Evolutionary conservation across 768 basidiomycete genomes (phyloP).

Genomic region (Leccinum subgranulosum): DNA sequence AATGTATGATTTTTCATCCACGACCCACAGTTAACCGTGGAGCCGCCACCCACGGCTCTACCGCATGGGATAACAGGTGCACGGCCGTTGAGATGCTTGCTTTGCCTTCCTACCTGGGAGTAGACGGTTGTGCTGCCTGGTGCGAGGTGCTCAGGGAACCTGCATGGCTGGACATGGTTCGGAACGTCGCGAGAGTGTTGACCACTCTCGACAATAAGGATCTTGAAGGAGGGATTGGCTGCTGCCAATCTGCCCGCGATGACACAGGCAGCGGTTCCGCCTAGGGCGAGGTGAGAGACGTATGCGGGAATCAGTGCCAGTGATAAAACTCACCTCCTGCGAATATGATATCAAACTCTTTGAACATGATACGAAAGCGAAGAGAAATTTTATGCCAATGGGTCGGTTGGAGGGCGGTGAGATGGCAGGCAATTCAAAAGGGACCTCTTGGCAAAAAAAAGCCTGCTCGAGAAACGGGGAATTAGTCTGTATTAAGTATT

Average conservation of each 20-base stretch:
- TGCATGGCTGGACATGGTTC: slow-evolving; percentile 51
- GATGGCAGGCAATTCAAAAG: too few relatives aligned
- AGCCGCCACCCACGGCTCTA: slow-evolving; percentile 60
- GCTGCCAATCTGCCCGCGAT: slow-evolving; percentile 48
- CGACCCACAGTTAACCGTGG: slow-evolving; percentile 53
- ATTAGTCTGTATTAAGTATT: too few relatives aligned
- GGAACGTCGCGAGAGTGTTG: slow-evolving; percentile 45
- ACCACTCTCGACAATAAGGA: slow-evolving; percentile 62
- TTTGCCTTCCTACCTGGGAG: slow-evolving; percentile 37
- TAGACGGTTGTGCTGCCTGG: slow-evolving; percentile 43
- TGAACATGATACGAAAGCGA: background rate
- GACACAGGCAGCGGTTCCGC: slow-evolving; percentile 54
- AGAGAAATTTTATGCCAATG: too few relatives aligned
- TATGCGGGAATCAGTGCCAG: background rate
- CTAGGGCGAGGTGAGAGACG: slow-evolving; percentile 13
- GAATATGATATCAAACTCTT: background rate
- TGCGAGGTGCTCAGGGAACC: slow-evolving; percentile 42
- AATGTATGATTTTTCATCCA: background rate
- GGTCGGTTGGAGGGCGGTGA: too few relatives aligned
- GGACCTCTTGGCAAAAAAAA: too few relatives aligned
- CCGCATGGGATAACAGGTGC: slow-evolving; percentile 42
- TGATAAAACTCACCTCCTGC: background rate
- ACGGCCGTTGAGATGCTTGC: slow-evolving; percentile 45
- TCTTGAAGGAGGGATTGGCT: slow-evolving; percentile 51
- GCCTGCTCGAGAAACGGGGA: too few relatives aligned